Percentiles rank a stretch among this genome's conserved stretches.
phyloP scores from a whole-genome alignment of 441 rosid species.

The Adansonia gregorii region DNA sequence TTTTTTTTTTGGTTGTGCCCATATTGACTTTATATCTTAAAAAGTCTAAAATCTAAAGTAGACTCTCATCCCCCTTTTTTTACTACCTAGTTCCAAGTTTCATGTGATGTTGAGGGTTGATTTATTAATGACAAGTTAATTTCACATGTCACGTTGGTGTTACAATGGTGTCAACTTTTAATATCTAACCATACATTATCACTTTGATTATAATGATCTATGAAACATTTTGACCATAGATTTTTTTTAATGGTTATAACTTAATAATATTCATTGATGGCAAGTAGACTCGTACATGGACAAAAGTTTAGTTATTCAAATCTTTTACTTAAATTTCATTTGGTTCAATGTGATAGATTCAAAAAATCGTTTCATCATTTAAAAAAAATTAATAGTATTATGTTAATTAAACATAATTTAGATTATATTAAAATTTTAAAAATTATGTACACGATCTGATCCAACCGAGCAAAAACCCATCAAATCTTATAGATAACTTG shows the following conservation, averaged over 20 bases:
- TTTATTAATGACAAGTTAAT: not conserved
- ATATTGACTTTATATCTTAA: not conserved
- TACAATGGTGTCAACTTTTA: not conserved
- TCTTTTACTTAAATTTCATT: too few relatives aligned
- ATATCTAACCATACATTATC: not conserved
- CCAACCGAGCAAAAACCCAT: too few relatives aligned
- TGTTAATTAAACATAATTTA: too few relatives aligned
- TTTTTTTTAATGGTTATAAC: not conserved
- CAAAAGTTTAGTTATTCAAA: too few relatives aligned
- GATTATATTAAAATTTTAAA: too few relatives aligned
- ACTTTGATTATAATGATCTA: not conserved
- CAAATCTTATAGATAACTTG: too few relatives aligned
- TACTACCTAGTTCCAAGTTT: not conserved
- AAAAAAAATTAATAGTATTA: too few relatives aligned
- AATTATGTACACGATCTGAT: too few relatives aligned
- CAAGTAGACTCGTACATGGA: too few relatives aligned
- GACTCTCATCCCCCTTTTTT: not conserved
- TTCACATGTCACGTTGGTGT: not conserved
- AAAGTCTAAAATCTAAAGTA: not conserved
- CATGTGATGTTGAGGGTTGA: slow-evolving; percentile 10
- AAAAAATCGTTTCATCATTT: too few relatives aligned
- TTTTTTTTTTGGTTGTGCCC: not conserved
- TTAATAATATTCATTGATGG: too few relatives aligned
- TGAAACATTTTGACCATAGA: not conserved
- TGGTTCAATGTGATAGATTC: too few relatives aligned